These are phyloP conservation scores for Colletotrichum melonis DNA, from an alignment of 2,329 filamentous ascomycete genomes.

Conservation along the genomic window DNA sequence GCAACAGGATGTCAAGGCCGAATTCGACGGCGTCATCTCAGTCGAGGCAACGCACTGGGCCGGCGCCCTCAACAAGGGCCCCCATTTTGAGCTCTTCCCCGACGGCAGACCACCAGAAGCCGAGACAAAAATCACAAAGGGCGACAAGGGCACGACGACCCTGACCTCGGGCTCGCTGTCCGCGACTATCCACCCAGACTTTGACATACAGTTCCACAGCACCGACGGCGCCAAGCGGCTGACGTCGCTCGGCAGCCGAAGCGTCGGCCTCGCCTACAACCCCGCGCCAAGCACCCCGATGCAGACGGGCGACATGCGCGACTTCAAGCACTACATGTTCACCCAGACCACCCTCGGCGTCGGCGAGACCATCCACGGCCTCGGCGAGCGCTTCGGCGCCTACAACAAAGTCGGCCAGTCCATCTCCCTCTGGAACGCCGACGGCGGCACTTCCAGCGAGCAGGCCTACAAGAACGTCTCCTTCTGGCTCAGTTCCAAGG, in stretches of 20 bases:
- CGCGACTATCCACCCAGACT: slow-evolving; percentile 49
- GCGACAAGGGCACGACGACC: slow-evolving; percentile 49
- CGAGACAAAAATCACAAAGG: slow-evolving; percentile 42
- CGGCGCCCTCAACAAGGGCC: slow-evolving; percentile 49
- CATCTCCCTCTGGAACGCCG: slow-evolving; percentile 72
- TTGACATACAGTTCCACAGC: slow-evolving; percentile 52
- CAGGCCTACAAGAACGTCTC: slow-evolving; percentile 80
- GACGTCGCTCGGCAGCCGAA: slow-evolving; percentile 52
- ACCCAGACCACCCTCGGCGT: slow-evolving; percentile 65
- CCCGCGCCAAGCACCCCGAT: slow-evolving; percentile 47
- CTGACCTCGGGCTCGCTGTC: slow-evolving; percentile 49
- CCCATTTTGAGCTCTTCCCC: slow-evolving; percentile 53
- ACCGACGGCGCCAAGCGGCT: slow-evolving; percentile 49
- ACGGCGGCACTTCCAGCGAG: slow-evolving; percentile 74
- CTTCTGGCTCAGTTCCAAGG: slow-evolving; percentile 77
- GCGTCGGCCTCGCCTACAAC: slow-evolving; percentile 52
- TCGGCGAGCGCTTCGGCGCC: slow-evolving; percentile 81
- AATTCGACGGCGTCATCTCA: slow-evolving; percentile 53
- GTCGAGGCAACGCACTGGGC: slow-evolving; percentile 53
- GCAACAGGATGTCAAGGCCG: slow-evolving; percentile 46
- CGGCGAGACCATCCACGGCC: slow-evolving; percentile 77
- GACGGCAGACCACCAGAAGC: slow-evolving; percentile 46
- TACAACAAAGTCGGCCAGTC: slow-evolving; percentile 82
- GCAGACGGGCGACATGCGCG: slow-evolving; percentile 48
- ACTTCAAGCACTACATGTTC: slow-evolving; percentile 67